phyloP scores from a whole-genome alignment of 2,329 filamentous ascomycete genomes.

The Phaeosphaeriaceae sp. region DNA sequence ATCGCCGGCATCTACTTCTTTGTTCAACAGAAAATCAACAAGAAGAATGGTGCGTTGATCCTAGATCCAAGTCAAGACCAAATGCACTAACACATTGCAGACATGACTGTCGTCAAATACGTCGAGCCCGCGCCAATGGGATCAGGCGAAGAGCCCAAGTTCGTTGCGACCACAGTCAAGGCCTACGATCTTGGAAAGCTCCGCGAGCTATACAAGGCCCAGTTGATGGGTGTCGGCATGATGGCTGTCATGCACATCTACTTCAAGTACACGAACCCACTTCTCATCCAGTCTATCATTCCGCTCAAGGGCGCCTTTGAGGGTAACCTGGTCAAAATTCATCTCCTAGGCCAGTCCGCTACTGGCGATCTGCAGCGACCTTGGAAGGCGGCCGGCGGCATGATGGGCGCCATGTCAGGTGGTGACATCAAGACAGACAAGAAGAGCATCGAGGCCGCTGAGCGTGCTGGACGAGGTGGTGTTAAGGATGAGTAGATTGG shows the following conservation, averaged over 20 bases:
- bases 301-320: conserved; percentile 95
- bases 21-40: conserved; percentile 83
- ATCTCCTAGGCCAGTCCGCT: conserved; percentile 85
- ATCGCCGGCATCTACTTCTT: conserved; percentile 87
- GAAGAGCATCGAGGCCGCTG: conserved; percentile 62
- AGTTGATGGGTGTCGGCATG: conserved; percentile 96
- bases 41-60: conserved; percentile 83
- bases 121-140: conserved; percentile 95
- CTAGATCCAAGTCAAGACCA: background rate
- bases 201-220: conserved; percentile 82
- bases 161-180: conserved; percentile 94
- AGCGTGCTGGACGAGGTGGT: conserved; percentile 57
- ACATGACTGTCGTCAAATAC: conserved; percentile 97
- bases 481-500: conserved; percentile 60
- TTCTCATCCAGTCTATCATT: conserved; percentile 98
- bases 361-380: conserved; percentile 91
- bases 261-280: conserved; percentile 99
- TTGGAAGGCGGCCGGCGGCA: conserved; percentile 84
- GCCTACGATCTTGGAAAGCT: conserved; percentile 92
- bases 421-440: conserved; percentile 82
- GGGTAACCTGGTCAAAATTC: conserved; percentile 94
- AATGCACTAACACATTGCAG: conserved; percentile 57
- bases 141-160: conserved; percentile 90
- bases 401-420: conserved; percentile 80
- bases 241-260: conserved; percentile 99